Evolutionary conservation across 495 filamentous ascomycete genomes (phyloP).

Genomic region (Xylaria venustula): DNA sequence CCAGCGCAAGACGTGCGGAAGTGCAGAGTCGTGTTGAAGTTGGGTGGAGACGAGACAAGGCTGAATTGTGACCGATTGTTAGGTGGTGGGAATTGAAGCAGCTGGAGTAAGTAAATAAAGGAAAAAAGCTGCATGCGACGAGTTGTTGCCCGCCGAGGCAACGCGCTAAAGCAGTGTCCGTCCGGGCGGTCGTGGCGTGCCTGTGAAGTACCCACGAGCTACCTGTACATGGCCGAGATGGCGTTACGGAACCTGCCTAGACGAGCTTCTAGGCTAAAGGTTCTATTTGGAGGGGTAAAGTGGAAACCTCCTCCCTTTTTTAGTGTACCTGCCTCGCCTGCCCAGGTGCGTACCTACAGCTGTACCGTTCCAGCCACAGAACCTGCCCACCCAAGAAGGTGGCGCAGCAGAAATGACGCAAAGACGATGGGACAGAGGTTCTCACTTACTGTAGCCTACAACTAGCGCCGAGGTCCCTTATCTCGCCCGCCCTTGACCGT

Average conservation of each 20-base stretch:
- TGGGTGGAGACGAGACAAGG: background rate
- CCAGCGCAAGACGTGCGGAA: background rate
- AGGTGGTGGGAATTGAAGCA: background rate
- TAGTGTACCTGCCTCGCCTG: background rate
- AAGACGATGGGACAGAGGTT: background rate
- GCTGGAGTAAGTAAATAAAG: background rate
- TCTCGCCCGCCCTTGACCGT: too few relatives aligned
- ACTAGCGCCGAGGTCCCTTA: background rate
- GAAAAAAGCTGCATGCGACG: background rate
- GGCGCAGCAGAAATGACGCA: constrained; percentile 4
- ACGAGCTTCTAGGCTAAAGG: background rate
- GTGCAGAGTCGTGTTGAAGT: background rate
- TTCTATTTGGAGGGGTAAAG: constrained; percentile 4
- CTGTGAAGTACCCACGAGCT: background rate
- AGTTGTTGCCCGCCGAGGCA: too few relatives aligned
- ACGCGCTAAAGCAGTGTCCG: background rate
- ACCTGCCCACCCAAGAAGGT: background rate
- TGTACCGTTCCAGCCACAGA: background rate
- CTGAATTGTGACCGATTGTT: background rate
- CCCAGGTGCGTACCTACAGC: constrained; percentile 17
- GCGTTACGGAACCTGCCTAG: background rate
- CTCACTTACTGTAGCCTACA: background rate
- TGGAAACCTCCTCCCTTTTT: too few relatives aligned
- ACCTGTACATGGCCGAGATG: background rate
- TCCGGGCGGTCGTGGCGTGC: background rate